A percentile compares a stretch with the other conserved stretches of the same genome.
Evolutionary conservation across 257 asterid genomes (phyloP).

Genomic region (Knoxia roxburghii): DNA sequence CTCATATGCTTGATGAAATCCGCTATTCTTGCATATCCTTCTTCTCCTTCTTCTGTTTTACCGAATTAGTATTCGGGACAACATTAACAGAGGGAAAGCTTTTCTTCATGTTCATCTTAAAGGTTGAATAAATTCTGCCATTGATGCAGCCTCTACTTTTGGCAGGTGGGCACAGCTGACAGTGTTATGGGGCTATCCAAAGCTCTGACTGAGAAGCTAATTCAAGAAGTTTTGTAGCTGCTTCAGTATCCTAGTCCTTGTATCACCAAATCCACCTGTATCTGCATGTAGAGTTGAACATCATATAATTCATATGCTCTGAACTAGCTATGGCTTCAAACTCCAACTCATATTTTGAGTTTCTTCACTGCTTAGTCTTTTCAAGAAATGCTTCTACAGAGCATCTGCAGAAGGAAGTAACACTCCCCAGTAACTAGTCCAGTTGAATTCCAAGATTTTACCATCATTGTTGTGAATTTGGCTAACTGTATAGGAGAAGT

Average conservation of each 20-base stretch:
- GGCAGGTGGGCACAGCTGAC: conserved; percentile 73
- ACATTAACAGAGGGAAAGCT: background rate
- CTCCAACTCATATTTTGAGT: background rate
- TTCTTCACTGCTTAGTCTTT: background rate
- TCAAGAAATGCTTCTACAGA: too few relatives aligned
- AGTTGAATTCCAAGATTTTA: too few relatives aligned
- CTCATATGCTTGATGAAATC: background rate
- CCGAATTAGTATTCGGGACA: background rate
- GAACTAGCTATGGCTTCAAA: background rate
- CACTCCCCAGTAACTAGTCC: too few relatives aligned
- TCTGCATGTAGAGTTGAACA: background rate
- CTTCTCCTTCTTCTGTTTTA: too few relatives aligned
- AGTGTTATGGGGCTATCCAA: conserved; percentile 86
- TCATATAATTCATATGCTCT: background rate
- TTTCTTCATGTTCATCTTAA: background rate
- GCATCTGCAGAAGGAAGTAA: too few relatives aligned
- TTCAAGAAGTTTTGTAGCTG: conserved; percentile 51
- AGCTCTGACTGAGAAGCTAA: conserved; percentile 61
- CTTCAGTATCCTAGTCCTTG: background rate
- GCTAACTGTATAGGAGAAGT: too few relatives aligned
- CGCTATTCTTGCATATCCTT: too few relatives aligned
- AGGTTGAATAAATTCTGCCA: background rate
- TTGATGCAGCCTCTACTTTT: conserved; percentile 5
- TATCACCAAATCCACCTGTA: background rate
- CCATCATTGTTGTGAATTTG: too few relatives aligned